Percentiles rank a stretch among this genome's conserved stretches.
These are phyloP conservation scores for Neobulgaria alba DNA, from an alignment of 2,329 filamentous ascomycete genomes.

Conservation along the genomic window DNA sequence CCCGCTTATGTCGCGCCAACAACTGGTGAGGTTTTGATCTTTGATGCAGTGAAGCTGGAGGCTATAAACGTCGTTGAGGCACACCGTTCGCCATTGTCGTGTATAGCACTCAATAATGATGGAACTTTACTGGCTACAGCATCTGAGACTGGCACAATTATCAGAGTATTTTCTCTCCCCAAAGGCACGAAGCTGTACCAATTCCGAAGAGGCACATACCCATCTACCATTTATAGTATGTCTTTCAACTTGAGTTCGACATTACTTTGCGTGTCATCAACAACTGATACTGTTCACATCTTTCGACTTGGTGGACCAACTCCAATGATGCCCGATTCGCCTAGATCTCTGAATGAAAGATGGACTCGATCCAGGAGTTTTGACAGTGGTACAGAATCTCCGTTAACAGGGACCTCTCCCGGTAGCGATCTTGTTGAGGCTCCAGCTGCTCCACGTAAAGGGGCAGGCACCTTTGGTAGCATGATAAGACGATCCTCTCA, in stretches of 20 bases:
- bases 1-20: conserved; percentile 75
- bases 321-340: conserved; percentile 28
- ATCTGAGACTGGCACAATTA: conserved; percentile 95
- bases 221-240: conserved; percentile 96
- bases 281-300: conserved; percentile 92
- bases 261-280: conserved; percentile 88
- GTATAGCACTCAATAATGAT: conserved; percentile 84
- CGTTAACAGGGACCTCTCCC: conserved; percentile 25
- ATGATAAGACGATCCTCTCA: conserved; percentile 93
- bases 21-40: conserved; percentile 86
- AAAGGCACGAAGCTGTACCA: conserved; percentile 90
- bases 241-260: conserved; percentile 95
- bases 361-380: conserved; percentile 36
- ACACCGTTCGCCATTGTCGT: conserved; percentile 83
- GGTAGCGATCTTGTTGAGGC: conserved; percentile 23
- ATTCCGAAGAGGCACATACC: conserved; percentile 91
- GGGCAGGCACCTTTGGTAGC: conserved; percentile 75
- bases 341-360: conserved; percentile 19
- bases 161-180: conserved; percentile 89
- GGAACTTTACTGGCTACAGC: conserved; percentile 88
- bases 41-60: conserved; percentile 81
- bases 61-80: conserved; percentile 94
- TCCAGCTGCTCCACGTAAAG: conserved; percentile 34
- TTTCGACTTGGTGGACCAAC: conserved; percentile 64
- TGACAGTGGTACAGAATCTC: conserved; percentile 48